Conservation (phyloP, 2,329 filamentous ascomycete species). For the Apiospora rasikravindrae region DNA sequence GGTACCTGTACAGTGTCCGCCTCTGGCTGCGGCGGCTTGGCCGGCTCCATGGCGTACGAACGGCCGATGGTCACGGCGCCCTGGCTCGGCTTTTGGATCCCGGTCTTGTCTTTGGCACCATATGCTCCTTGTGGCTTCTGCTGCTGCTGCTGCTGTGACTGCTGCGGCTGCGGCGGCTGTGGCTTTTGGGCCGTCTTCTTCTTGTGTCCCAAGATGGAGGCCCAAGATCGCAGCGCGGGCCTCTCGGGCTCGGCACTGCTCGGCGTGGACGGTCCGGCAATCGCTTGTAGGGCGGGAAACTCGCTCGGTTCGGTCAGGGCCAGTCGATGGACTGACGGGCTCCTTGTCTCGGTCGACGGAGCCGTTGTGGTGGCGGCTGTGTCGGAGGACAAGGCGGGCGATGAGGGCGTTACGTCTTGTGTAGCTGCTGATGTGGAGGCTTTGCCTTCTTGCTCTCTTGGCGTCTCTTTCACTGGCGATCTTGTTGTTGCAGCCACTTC, state of each 20-base stretch:
- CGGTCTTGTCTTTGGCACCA: not conserved
- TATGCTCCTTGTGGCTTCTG: not conserved
- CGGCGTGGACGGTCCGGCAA: not conserved
- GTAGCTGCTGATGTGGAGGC: not conserved
- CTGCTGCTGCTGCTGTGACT: not conserved
- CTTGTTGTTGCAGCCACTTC: not conserved
- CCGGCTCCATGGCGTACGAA: not conserved
- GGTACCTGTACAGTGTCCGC: not conserved
- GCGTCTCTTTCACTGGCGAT: not conserved
- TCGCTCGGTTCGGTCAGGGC: not conserved
- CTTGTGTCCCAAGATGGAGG: not conserved
- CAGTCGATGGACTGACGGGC: not conserved
- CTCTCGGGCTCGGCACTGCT: not conserved
- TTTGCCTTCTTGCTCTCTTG: not conserved
- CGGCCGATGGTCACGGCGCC: not conserved
- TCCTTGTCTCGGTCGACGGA: not conserved
- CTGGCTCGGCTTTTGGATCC: not conserved
- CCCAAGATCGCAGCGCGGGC: not conserved
- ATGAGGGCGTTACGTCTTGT: not conserved
- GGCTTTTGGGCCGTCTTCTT: not conserved
- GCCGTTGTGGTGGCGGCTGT: not conserved
- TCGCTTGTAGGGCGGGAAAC: not conserved
- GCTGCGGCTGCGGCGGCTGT: too few species aligned
- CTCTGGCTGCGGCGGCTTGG: not conserved
- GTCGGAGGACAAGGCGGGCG: not conserved